Conservation (phyloP, 2,329 filamentous ascomycete species). For the Bipolaris gigantea region DNA sequence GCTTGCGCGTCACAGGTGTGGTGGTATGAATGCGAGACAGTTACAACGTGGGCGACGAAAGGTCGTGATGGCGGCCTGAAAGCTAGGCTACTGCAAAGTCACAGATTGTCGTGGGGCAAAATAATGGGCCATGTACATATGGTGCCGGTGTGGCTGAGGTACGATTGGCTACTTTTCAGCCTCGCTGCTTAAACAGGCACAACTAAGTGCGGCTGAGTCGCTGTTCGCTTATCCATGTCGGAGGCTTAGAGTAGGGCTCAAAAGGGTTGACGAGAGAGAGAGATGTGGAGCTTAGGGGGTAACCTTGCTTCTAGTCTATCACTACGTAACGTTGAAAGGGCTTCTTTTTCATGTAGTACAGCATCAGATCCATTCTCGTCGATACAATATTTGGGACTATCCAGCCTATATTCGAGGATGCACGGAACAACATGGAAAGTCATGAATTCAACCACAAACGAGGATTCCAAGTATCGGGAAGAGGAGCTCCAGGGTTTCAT, state of each 20-base stretch:
- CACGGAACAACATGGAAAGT: too few relatives aligned
- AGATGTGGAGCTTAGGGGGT: not conserved
- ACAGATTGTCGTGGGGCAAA: not conserved
- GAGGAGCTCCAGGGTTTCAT: too few relatives aligned
- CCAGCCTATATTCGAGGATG: too few relatives aligned
- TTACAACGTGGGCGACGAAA: not conserved
- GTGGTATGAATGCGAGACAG: not conserved
- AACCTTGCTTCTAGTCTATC: too few relatives aligned
- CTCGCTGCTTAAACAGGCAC: not conserved
- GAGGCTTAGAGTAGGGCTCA: not conserved
- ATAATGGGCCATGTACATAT: too few relatives aligned
- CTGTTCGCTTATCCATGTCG: not conserved
- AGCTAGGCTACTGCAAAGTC: not conserved
- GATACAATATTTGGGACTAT: too few relatives aligned
- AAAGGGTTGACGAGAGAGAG: not conserved
- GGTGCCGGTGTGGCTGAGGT: not conserved
- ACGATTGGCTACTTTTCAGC: not conserved
- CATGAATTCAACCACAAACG: too few relatives aligned
- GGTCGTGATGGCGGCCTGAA: not conserved
- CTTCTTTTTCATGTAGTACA: too few relatives aligned
- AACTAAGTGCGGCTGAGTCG: not conserved
- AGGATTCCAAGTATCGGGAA: too few relatives aligned
- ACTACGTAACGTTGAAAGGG: too few relatives aligned
- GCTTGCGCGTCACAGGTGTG: not conserved
- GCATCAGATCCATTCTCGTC: too few relatives aligned